Evolutionary conservation across 305 asterid species (phyloP), one percentile per base, ranked within the genome.

Genomic region (Petunia hybrid): DNA sequence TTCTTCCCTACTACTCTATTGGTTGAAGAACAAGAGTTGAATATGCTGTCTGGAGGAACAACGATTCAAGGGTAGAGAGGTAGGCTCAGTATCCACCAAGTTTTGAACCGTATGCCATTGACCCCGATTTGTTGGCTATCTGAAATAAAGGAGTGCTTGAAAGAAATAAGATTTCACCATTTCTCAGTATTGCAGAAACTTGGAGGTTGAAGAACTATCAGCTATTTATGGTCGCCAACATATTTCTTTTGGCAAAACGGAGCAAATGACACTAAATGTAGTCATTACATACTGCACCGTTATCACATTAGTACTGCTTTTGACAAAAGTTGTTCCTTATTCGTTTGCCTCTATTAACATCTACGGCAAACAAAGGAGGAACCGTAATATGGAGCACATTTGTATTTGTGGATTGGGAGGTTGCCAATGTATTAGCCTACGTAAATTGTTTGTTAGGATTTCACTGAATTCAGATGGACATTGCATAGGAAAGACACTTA

Each of bases 21-120:
- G 12, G 60, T 70, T 4, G 5, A 70, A 70, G 77, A 70, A 70
- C 60, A 71, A 71, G 10, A 71, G 62, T 48, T 12, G 78, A 3
- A 31, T 31, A 40, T 71, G 38, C 48, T 53, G 12, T 53, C 48
- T 12, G 1, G 53, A 36, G 63, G 63, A 74, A 74, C 36, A 43
- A 36, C 14, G 36, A 42, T 2, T 36, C 7, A 36, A 73, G 14
- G 31, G 36, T 46, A 22, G 31, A 22, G 31, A 22, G 31, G 31
- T 22, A 22, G 31, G 31, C 31, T 22, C 31, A 22, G 31, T 22
- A 22, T 22, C 31, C 31, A 22, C 31, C 31, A 22, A 22, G 31
- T 22, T 22, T 22, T 22, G 31, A 22, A 22, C 31, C 31, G 31
- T 22, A 22, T 22, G 31, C 0, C 31, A 22, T 22, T 22, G 31